Base-by-base conservation (phyloP, 2,329 filamentous ascomycete species). In the Sarocladiaceae sp. region DNA sequence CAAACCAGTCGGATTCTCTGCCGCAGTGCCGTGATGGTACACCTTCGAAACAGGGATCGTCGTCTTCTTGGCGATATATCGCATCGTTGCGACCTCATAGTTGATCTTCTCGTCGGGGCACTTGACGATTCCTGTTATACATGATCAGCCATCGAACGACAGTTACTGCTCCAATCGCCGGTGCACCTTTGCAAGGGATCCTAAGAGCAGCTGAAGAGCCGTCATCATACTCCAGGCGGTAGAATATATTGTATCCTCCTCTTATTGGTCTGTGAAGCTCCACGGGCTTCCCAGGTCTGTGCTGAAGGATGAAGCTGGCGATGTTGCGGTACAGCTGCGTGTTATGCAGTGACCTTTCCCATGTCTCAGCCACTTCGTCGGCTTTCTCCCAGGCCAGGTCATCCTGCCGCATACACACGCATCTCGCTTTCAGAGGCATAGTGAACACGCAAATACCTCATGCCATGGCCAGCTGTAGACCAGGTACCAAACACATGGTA, bases 31-130 rank as follows among this genome's bases (percentile, higher is more conserved):
- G 41, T 52, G 58, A 44, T 62, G 48, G 35, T 61, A 58, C 19
- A 65, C 48, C 2, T 56, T 35, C 1, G 62, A 59, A 1, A 67
- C 55, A 0, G 61, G 63, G 19, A 66, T 63, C 1, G 55, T 58
- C 3, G 61, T 66, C 2, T 63, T 49, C 0, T 44, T 51, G 0
- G 54, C 53, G 18, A 67, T 27, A 47, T 58, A 62, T 16, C 54
- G 54, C 55, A 64, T 63, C 11, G 55, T 58, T 1, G 59, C 59
- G 11, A 59, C 62, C 50, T 68, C 61, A 43, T 60, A 58, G 1
- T 51, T 45, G n/a, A 58, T 45, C 48, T 66, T 67, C 48, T 67
- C 63, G 4, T 66, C 60, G 0, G 58, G 56, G 43, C 61, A 64
- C 40, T 43, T 41, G 3, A 56, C 47, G 10, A 49, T 12, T 23